Evolutionary conservation across 116 monocot genomes (phyloP).

Genomic region (Dioscorea cayenensis): DNA sequence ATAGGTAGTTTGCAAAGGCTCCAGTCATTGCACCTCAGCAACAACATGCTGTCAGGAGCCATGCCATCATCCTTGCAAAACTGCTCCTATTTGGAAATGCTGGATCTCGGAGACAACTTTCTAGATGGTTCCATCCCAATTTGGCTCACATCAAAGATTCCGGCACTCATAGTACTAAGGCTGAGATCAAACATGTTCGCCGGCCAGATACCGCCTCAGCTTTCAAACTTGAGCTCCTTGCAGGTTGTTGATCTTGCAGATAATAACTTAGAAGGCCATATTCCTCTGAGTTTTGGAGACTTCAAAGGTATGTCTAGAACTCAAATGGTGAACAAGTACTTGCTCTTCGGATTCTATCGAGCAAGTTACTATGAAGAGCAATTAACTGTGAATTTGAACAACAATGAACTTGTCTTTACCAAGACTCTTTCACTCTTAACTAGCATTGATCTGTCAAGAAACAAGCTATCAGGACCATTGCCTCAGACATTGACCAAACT

Average conservation of each 20-base stretch:
- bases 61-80: slow-evolving; percentile 55
- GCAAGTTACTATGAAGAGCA: slow-evolving; percentile 61
- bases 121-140: slow-evolving; percentile 63
- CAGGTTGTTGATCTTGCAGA: slow-evolving; percentile 69
- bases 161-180: slow-evolving; percentile 47
- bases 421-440: slow-evolving; percentile 12
- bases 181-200: slow-evolving; percentile 90
- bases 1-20: slow-evolving; percentile 47
- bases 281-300: slow-evolving; percentile 41
- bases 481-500: slow-evolving; percentile 44
- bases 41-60: slow-evolving; percentile 73
- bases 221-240: slow-evolving; percentile 44
- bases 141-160: slow-evolving; percentile 47
- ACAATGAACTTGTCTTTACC: slow-evolving; percentile 35
- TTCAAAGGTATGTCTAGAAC: slow-evolving; percentile 56
- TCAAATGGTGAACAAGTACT: slow-evolving; percentile 71
- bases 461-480: slow-evolving; percentile 51
- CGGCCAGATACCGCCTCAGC: slow-evolving; percentile 50
- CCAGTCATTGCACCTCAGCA: slow-evolving; percentile 58
- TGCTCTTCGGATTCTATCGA: slow-evolving; percentile 58
- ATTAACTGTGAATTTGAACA: slow-evolving; percentile 58
- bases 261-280: slow-evolving; percentile 70
- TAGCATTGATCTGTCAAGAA: slow-evolving; percentile 60
- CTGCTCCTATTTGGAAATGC: slow-evolving; percentile 35
- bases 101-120: slow-evolving; percentile 76